These are phyloP conservation scores for Ustulina deusta DNA, from an alignment of 2,329 filamentous ascomycete genomes.

Conservation along the genomic window DNA sequence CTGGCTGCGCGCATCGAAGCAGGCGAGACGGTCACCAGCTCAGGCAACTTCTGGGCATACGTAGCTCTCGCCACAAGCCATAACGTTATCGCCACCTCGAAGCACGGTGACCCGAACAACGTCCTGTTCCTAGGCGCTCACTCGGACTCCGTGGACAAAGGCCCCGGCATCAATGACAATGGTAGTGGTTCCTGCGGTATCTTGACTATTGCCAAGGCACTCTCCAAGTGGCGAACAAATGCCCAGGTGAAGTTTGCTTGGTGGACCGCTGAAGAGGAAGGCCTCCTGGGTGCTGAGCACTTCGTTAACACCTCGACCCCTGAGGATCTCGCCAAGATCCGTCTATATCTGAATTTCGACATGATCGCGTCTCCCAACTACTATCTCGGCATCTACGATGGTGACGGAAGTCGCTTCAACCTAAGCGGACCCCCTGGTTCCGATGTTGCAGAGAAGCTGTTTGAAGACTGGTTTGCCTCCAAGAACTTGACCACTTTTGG, in stretches of 20 bases:
- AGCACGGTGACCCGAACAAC: conserved; percentile 68
- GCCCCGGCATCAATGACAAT: conserved; percentile 76
- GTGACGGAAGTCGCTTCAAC: conserved; percentile 67
- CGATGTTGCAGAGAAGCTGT: conserved; percentile 64
- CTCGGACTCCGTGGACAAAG: conserved; percentile 69
- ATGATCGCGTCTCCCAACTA: conserved; percentile 71
- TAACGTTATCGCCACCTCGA: conserved; percentile 72
- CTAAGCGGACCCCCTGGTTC: conserved; percentile 66
- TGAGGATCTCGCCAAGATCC: conserved; percentile 65
- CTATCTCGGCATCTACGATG: conserved; percentile 60
- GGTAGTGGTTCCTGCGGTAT: conserved; percentile 70
- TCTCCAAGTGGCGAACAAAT: conserved; percentile 67
- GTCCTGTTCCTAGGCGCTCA: conserved; percentile 70
- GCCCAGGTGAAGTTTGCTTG: conserved; percentile 73
- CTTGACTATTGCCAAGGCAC: conserved; percentile 69
- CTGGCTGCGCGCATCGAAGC: conserved; percentile 29
- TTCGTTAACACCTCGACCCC: conserved; percentile 62
- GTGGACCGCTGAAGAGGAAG: conserved; percentile 74
- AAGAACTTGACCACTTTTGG: conserved; percentile 65
- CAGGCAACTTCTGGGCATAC: conserved; percentile 46
- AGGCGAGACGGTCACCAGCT: conserved; percentile 38
- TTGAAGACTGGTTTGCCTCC: conserved; percentile 61
- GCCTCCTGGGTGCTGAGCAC: conserved; percentile 69
- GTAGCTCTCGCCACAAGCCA: conserved; percentile 51
- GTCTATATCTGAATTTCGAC: conserved; percentile 72